These are phyloP conservation scores for Penicillium palitans DNA, from an alignment of 2,329 filamentous ascomycete genomes.

Conservation along the genomic window DNA sequence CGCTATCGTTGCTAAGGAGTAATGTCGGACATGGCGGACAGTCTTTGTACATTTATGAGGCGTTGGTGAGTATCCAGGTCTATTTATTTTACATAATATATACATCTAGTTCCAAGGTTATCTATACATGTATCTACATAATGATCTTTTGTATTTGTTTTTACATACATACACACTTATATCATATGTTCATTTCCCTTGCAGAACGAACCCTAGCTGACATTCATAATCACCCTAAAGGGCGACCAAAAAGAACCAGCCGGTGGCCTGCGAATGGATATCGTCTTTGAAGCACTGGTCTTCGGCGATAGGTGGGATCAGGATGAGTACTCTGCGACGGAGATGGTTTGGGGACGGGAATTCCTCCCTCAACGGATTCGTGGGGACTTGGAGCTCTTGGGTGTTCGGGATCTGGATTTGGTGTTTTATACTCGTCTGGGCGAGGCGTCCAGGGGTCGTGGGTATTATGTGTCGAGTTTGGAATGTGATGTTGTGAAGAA, in stretches of 20 bases:
- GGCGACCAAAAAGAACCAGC: neutral
- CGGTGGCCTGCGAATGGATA: constrained; percentile 2
- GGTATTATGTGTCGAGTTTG: neutral
- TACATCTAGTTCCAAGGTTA: neutral
- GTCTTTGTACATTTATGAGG: neutral
- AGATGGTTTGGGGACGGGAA: neutral
- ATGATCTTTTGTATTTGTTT: neutral
- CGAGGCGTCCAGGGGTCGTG: neutral
- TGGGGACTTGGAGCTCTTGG: neutral
- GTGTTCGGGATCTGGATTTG: neutral
- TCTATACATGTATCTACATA: neutral
- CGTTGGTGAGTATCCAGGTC: neutral
- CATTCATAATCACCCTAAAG: neutral
- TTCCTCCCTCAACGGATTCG: neutral
- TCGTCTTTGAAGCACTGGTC: neutral
- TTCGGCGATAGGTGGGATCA: constrained; percentile 3
- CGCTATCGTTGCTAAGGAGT: neutral
- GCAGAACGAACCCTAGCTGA: neutral
- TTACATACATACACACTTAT: no score
- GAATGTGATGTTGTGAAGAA: neutral
- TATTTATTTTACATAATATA: neutral
- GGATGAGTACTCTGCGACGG: neutral
- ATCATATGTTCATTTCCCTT: neutral
- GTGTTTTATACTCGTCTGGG: constrained; percentile 1
- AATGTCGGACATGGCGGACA: constrained; percentile 4